Conservation (phyloP, 805 yeast genomes). For the Wickerhamomyces alni region DNA sequence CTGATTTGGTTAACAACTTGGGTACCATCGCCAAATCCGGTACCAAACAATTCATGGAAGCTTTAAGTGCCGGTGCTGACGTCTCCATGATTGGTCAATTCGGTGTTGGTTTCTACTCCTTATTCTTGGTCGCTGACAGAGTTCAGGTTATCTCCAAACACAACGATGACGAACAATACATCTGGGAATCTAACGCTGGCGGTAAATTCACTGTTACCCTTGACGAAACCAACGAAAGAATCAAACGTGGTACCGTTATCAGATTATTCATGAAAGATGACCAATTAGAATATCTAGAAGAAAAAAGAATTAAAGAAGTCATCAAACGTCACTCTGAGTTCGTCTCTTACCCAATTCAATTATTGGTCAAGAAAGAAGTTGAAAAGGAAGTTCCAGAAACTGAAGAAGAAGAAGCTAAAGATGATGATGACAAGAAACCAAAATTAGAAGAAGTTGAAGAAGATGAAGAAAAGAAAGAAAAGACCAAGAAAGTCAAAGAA, state of each 20-base stretch:
- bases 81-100: slow-evolving; percentile 99
- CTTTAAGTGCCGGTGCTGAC: slow-evolving; percentile 98
- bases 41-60: slow-evolving; percentile 99
- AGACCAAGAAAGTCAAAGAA: slow-evolving; percentile 88
- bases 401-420: slow-evolving; percentile 46
- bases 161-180: slow-evolving; percentile 98
- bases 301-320: slow-evolving; percentile 98
- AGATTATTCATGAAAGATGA: slow-evolving; percentile 98
- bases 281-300: slow-evolving; percentile 98
- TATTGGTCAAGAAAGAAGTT: slow-evolving; percentile 96
- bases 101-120: slow-evolving; percentile 99
- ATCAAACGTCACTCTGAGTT: slow-evolving; percentile 99
- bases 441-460: slow-evolving; percentile 72
- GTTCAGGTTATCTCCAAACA: slow-evolving; percentile 98
- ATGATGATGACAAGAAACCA: slow-evolving; percentile 64
- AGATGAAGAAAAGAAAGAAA: slow-evolving; percentile 59
- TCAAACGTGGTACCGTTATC: slow-evolving; percentile 92
- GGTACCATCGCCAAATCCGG: slow-evolving; percentile 99
- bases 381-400: slow-evolving; percentile 94
- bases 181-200: slow-evolving; percentile 99
- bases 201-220: slow-evolving; percentile 96
- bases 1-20: slow-evolving; percentile 96
- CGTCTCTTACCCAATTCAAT: slow-evolving; percentile 98
- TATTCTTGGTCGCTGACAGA: slow-evolving; percentile 97
- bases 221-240: slow-evolving; percentile 79